These are phyloP conservation scores for Citrullus amarus DNA, from an alignment of 306 rosid species.

Conservation along the genomic window DNA sequence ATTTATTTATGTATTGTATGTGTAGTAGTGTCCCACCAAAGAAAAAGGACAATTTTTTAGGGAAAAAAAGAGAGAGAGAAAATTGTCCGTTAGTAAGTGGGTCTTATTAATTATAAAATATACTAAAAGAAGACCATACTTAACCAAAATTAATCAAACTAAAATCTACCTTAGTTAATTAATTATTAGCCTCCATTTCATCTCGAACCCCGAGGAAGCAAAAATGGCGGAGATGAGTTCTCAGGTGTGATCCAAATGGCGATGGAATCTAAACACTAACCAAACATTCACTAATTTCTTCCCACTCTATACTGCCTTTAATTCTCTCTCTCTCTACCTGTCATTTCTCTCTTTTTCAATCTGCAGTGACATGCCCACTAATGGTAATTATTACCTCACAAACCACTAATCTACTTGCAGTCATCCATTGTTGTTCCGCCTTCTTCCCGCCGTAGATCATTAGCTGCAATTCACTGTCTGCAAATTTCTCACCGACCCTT, in stretches of 20 bases:
- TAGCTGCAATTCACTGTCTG: not conserved
- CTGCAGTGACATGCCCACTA: conserved; percentile 4
- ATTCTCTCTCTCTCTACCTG: conserved; percentile 5
- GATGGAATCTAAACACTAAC: not conserved
- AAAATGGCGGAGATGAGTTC: not conserved
- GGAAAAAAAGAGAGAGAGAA: too few relatives aligned
- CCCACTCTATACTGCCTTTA: not conserved
- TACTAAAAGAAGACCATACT: not conserved
- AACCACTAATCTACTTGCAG: not conserved
- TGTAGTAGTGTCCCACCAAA: too few relatives aligned
- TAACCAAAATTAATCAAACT: not conserved
- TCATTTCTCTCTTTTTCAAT: not conserved
- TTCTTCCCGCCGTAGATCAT: conserved; percentile 2
- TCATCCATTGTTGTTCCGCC: not conserved
- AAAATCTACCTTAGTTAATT: not conserved
- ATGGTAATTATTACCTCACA: not conserved
- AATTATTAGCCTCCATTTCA: not conserved
- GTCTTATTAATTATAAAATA: not conserved
- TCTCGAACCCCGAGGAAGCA: not conserved
- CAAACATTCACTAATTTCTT: not conserved
- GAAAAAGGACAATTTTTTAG: too few relatives aligned
- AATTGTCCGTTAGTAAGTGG: too few relatives aligned
- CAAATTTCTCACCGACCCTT: not conserved
- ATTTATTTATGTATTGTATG: too few relatives aligned
- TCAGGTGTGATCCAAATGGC: not conserved